Evolutionary conservation across 441 rosid species (phyloP), one percentile per base, ranked within the genome.

Genomic region (Rhodomyrtus psidioides): DNA sequence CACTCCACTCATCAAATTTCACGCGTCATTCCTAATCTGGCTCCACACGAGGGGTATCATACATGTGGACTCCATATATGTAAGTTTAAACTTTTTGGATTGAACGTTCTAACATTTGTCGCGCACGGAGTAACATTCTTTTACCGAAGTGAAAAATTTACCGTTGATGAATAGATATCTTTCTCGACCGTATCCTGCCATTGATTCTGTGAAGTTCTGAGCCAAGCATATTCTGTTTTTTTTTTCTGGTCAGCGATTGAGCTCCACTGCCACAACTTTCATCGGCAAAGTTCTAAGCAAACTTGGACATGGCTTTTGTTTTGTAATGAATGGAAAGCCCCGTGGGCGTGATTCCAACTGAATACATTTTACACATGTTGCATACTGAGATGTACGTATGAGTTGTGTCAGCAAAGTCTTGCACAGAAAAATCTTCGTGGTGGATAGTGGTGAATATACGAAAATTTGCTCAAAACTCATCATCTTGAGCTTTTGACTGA

Each of bases 391-490:
- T n/a, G n/a, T n/a, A n/a, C n/a, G n/a, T n/a, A n/a, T n/a, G n/a
- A n/a, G n/a, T n/a, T n/a, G n/a, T n/a, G n/a, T n/a, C n/a, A n/a
- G n/a, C n/a, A n/a, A n/a, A n/a, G n/a, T n/a, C n/a, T n/a, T n/a
- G n/a, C n/a, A n/a, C n/a, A n/a, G n/a, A n/a, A n/a, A n/a, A n/a
- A n/a, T n/a, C n/a, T n/a, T n/a, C n/a, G n/a, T 60, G 5, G 44
- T 4, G 13, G 2, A 2, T 13, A 30, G 6, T 0, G 0, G 24
- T 30, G 30, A 62, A 30, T 16, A 62, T 1, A 30, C 17, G 0
- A 6, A 14, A 59, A 0, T 59, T 59, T 2, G 0, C 0, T 0
- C 7, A 21, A 5, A 39, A 70, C 0, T 39, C 13, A 12, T 19
- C 21, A 70, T 0, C 1, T 65, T 34, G 34, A 34, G 1, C 0